Conservation (phyloP, 176 grass and related monocot species). For the Ensete glaucum region DNA sequence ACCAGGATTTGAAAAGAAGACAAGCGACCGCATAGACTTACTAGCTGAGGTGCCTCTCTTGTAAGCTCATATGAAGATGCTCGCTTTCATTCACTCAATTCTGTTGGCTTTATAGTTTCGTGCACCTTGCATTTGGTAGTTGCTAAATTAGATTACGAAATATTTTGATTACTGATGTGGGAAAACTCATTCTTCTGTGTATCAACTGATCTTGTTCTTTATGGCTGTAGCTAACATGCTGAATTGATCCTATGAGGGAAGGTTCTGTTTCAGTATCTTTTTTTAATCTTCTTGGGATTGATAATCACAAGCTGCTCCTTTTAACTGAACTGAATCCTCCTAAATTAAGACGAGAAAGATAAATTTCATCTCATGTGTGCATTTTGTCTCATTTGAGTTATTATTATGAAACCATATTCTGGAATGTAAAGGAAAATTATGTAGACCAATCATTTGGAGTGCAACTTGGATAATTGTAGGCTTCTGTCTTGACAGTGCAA, state of each 20-base stretch:
- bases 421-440: not conserved
- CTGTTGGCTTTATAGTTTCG: not conserved
- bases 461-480: not conserved
- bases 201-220: not conserved
- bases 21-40: conserved; percentile 28
- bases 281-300: not conserved
- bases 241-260: no score
- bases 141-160: not conserved
- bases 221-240: no score
- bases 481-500: not conserved
- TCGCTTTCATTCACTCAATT: not conserved
- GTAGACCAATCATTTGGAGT: not conserved
- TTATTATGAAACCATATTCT: not conserved
- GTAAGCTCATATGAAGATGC: not conserved
- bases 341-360: not conserved
- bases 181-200: not conserved
- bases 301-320: not conserved
- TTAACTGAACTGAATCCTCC: not conserved
- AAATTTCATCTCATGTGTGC: not conserved
- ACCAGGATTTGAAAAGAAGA: conserved; percentile 64
- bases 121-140: not conserved
- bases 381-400: not conserved
- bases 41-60: conserved; percentile 41
- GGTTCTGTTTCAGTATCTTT: no score
- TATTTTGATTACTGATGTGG: not conserved